Evolutionary conservation across 192 early-diverging fungal genomes (phyloP).

Genomic region (Backusella circina): DNA sequence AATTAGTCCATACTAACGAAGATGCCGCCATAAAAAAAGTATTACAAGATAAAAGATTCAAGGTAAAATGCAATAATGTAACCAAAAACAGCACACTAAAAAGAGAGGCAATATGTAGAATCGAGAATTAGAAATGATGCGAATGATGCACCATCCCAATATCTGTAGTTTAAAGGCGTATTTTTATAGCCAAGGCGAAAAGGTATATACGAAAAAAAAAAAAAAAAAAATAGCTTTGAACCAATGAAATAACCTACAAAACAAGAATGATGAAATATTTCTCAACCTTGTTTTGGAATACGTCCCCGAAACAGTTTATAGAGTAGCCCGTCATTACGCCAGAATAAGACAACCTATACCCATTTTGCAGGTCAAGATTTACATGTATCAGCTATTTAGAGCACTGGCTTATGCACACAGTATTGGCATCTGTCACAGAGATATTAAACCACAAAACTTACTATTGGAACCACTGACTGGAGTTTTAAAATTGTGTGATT

Average conservation of each 20-base stretch:
- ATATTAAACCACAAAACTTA: constrained; percentile 99
- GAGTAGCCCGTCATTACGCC: constrained; percentile 86
- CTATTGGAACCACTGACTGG: constrained; percentile 86
- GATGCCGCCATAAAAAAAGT: constrained; percentile 98
- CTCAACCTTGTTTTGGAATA: constrained; percentile 95
- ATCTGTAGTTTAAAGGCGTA: constrained; percentile 86
- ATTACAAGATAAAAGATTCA: constrained; percentile 97
- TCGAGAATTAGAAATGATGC: constrained; percentile 92
- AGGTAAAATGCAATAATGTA: constrained; percentile 47
- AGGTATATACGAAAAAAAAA: constrained; percentile 28
- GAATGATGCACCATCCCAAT: constrained; percentile 88
- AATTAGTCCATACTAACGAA: constrained; percentile 74
- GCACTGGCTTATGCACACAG: constrained; percentile 96
- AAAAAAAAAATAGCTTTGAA: background rate
- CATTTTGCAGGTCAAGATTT: constrained; percentile 92
- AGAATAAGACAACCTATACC: constrained; percentile 95
- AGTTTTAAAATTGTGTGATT: constrained; percentile 97
- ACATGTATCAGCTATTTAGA: constrained; percentile 98
- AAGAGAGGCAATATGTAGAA: constrained; percentile 59
- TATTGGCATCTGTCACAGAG: constrained; percentile 97
- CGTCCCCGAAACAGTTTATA: constrained; percentile 95
- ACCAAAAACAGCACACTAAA: background rate
- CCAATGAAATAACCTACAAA: background rate
- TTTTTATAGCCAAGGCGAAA: constrained; percentile 96
- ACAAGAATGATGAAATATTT: constrained; percentile 86